Percentiles rank a stretch among this genome's conserved stretches.
phyloP scores from a whole-genome alignment of 768 basidiomycete genomes.

The Collybia sordida region DNA sequence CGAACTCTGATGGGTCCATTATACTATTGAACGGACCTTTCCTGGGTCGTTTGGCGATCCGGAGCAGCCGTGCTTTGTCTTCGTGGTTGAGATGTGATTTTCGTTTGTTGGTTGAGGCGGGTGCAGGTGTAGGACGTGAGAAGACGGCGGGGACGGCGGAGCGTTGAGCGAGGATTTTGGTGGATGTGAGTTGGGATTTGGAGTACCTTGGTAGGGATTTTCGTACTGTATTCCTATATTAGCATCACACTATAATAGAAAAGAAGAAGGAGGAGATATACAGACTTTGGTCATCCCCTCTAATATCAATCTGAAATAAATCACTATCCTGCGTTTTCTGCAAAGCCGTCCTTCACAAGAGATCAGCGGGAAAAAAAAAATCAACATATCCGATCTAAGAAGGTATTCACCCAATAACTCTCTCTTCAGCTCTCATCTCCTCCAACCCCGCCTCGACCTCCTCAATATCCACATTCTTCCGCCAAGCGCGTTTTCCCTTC shows the following conservation, averaged over 20 bases:
- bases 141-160: constrained; percentile 86
- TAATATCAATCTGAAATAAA: constrained; percentile 78
- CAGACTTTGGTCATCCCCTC: constrained; percentile 75
- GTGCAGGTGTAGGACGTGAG: constrained; percentile 46
- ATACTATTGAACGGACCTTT: constrained; percentile 73
- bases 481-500: constrained; percentile 92
- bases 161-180: constrained; percentile 80
- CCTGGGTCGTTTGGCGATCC: constrained; percentile 71
- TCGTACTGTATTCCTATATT: constrained; percentile 45
- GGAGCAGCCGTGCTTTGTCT: constrained; percentile 74
- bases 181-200: constrained; percentile 54
- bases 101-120: constrained; percentile 33
- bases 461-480: constrained; percentile 88
- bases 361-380: constrained; percentile 1
- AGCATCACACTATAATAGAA: not conserved
- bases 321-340: constrained; percentile 71
- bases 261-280: constrained; percentile 3
- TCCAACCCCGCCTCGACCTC: constrained; percentile 79
- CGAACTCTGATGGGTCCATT: constrained; percentile 66
- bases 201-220: constrained; percentile 57
- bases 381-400: not conserved
- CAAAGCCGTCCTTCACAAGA: constrained; percentile 48
- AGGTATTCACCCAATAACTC: constrained; percentile 66
- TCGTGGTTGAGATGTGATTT: constrained; percentile 51
- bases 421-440: constrained; percentile 75